Base-by-base conservation (phyloP, 2,329 filamentous ascomycete species). In the Gaeumannomyces tritici region DNA sequence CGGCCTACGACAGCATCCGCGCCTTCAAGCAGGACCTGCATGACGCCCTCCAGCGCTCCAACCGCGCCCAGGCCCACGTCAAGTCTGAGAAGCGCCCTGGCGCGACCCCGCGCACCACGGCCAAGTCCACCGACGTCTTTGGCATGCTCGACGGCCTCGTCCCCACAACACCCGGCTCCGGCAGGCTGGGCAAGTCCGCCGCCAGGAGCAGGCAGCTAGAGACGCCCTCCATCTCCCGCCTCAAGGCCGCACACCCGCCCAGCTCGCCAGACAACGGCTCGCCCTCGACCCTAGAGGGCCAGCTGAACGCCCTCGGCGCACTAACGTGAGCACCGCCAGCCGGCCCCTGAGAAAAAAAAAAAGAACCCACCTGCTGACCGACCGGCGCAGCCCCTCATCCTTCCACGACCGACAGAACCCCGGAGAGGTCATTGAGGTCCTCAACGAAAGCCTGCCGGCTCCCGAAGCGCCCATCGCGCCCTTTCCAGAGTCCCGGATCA, bases 21-120 rank as follows among this genome's bases (percentile, higher is more conserved):
- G 85, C 86, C 62, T 89, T 99, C 72, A 96, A 96, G 74, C 89
- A 91, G 71, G 88, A 90, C 70, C 82, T 97, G 9, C 91, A 93
- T 71, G 92, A 97, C 69, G 82, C 84, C 51, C 77, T 98, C 61
- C 93, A 96, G 73, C 85, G 90, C 66, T 89, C 87, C 69, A 88
- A 83, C 66, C 83, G 90, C 64, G 67, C 72, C 18, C 83, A 83
- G 70, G 80, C 79, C 8, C 83, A 89, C 68, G 77, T 84, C 67
- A 84, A 85, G 70, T 80, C 83, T 59, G 80, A 87, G 65, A 89
- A 89, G 70, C 84, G 85, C 65, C 76, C 77, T 58, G 80, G 79
- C 35, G 84, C 84, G 6, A 88, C 88, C 55, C 87, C 87, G 33
- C 85, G 89, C 59, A 80, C 84, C 58, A 77, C 76, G 7, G 77